phyloP scores from a whole-genome alignment of 192 early-diverging fungal genomes.

The Backusella australiensis region DNA sequence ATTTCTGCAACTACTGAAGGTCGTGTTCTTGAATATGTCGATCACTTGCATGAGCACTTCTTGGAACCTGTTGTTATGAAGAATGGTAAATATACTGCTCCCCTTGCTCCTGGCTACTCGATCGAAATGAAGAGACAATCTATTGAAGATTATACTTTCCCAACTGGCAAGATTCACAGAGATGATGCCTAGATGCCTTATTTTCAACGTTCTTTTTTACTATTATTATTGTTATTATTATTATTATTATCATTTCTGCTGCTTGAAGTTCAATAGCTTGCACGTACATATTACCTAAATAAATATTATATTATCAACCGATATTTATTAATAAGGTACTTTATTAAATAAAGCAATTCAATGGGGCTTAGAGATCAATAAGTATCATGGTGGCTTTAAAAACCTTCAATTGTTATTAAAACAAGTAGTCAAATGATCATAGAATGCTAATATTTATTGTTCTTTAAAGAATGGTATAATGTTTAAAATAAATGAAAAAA shows the following conservation, averaged over 20 bases:
- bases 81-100: conserved; percentile 28
- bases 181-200: neutral
- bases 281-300: neutral
- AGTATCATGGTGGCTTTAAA: too few relatives aligned
- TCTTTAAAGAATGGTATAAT: too few relatives aligned
- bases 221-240: neutral
- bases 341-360: too few relatives aligned
- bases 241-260: neutral
- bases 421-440: too few relatives aligned
- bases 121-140: conserved; percentile 38
- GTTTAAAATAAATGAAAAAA: too few relatives aligned
- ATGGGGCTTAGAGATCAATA: too few relatives aligned
- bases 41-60: conserved; percentile 40
- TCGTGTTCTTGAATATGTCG: conserved; percentile 40
- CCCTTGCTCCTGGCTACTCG: conserved; percentile 27
- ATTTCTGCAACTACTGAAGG: conserved; percentile 29
- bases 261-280: neutral
- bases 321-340: too few relatives aligned
- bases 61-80: conserved; percentile 33
- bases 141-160: conserved; percentile 38
- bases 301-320: neutral
- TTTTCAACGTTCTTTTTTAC: neutral
- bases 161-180: conserved; percentile 21
- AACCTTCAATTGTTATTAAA: too few relatives aligned
- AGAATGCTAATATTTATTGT: too few relatives aligned